Conservation (phyloP, 2,329 filamentous ascomycete genomes). For the Penicillium sp. region DNA sequence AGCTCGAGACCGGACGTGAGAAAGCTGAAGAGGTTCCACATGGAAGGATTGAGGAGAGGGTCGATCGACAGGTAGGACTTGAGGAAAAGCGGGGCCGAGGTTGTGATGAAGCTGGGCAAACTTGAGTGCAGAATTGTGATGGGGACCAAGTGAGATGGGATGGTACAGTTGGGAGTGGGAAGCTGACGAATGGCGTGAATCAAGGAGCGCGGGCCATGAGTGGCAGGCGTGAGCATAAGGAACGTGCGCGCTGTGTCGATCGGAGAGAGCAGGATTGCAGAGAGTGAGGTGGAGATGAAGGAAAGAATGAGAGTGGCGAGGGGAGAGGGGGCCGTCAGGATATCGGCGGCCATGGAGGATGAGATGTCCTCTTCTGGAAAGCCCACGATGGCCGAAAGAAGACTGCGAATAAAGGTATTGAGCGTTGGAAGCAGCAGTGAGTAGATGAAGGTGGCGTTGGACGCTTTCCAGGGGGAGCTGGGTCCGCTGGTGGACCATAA, state of each 20-base stretch:
- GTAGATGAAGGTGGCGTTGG: conserved; percentile 89
- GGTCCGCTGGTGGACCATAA: conserved; percentile 84
- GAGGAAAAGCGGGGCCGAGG: conserved; percentile 77
- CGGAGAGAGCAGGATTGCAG: conserved; percentile 75
- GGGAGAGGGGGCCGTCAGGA: conserved; percentile 74
- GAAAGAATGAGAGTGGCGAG: conserved; percentile 72
- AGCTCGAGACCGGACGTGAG: conserved; percentile 72
- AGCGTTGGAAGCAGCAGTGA: conserved; percentile 77
- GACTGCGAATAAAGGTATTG: conserved; percentile 85
- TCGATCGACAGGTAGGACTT: conserved; percentile 81
- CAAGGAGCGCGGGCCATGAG: conserved; percentile 67
- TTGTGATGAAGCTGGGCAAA: conserved; percentile 73
- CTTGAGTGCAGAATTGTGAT: conserved; percentile 85
- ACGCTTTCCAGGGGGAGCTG: conserved; percentile 90
- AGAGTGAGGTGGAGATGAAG: conserved; percentile 59
- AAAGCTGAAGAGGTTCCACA: conserved; percentile 79
- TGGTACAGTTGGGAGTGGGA: conserved; percentile 64
- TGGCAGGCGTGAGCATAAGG: conserved; percentile 77
- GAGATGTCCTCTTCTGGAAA: conserved; percentile 68
- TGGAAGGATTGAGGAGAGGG: conserved; percentile 69
- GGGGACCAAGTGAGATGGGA: conserved; percentile 63
- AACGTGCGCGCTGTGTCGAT: conserved; percentile 83
- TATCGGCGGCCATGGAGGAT: conserved; percentile 57
- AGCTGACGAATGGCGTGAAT: conserved; percentile 70
- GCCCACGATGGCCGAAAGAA: conserved; percentile 85